Conservation (phyloP, 768 basidiomycete genomes). For the Kwoniella sp. region DNA sequence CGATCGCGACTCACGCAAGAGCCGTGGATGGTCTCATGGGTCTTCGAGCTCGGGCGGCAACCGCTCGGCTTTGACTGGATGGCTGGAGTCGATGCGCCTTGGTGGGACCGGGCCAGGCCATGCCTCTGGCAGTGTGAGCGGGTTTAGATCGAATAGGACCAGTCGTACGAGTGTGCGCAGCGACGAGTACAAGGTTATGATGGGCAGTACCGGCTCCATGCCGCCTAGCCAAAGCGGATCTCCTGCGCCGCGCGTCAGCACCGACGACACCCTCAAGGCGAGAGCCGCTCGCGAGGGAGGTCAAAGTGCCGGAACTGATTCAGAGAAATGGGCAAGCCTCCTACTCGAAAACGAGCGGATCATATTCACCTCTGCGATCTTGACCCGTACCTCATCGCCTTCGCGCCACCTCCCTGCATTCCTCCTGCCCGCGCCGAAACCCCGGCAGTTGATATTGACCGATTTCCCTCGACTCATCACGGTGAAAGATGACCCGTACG, state of each 20-base stretch:
- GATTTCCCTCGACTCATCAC: constrained; percentile 46
- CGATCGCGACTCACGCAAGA: constrained; percentile 4
- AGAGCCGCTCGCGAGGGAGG: no score
- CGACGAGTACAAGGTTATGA: constrained; percentile 19
- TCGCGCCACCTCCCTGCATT: constrained; percentile 34
- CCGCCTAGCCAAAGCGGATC: neutral
- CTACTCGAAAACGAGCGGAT: constrained; percentile 39
- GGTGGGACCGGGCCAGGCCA: constrained; percentile 1
- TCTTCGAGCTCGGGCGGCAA: constrained; percentile 28
- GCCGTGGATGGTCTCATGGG: constrained; percentile 19
- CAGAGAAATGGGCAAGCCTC: neutral
- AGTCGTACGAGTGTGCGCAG: constrained; percentile 26
- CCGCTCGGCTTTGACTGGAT: constrained; percentile 33
- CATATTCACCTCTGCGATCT: constrained; percentile 33
- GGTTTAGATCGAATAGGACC: constrained; percentile 18
- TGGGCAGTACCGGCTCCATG: constrained; percentile 5
- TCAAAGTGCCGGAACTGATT: neutral
- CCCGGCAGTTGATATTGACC: constrained; percentile 38
- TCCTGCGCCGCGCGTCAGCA: neutral
- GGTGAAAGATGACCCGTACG: constrained; percentile 40
- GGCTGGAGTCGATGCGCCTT: constrained; percentile 37
- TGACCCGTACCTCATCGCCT: constrained; percentile 24
- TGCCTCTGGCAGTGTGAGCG: neutral
- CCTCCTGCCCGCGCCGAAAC: constrained; percentile 32
- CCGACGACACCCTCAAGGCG: neutral